Evolutionary conservation across 352 stramenopile species (phyloP).

Genomic region (Achlya hypogyna): DNA sequence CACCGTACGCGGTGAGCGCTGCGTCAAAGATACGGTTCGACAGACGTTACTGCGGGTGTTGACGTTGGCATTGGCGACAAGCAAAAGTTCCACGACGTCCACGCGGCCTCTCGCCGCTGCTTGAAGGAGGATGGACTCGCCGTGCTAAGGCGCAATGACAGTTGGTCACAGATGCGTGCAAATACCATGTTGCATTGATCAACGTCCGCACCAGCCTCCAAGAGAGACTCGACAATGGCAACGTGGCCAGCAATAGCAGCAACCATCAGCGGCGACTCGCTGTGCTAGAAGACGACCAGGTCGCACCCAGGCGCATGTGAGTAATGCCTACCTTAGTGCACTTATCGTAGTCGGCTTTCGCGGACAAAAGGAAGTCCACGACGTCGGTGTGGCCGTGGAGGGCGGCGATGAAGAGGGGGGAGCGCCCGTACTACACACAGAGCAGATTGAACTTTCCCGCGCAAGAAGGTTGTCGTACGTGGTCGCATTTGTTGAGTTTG

Average conservation of each 20-base stretch:
- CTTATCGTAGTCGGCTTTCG: neutral
- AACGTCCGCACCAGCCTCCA: neutral
- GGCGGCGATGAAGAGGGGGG: neutral
- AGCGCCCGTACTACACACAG: neutral
- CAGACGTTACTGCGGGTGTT: neutral
- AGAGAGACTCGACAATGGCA: neutral
- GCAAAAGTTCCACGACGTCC: neutral
- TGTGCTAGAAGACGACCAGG: neutral
- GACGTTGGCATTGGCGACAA: neutral
- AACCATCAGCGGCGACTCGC: neutral
- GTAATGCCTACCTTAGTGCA: neutral
- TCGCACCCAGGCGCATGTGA: neutral
- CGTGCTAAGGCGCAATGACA: neutral
- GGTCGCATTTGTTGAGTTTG: neutral
- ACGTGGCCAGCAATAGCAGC: neutral
- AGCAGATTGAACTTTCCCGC: neutral
- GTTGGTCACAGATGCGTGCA: neutral
- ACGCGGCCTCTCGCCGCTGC: neutral
- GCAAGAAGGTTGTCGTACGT: neutral
- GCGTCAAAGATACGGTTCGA: neutral
- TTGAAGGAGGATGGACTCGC: neutral
- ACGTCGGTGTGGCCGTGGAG: neutral
- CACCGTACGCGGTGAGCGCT: neutral
- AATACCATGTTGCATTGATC: neutral
- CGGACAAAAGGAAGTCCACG: neutral